Evolutionary conservation across 257 asterid species (phyloP).

Genomic region (Salvia splendens): DNA sequence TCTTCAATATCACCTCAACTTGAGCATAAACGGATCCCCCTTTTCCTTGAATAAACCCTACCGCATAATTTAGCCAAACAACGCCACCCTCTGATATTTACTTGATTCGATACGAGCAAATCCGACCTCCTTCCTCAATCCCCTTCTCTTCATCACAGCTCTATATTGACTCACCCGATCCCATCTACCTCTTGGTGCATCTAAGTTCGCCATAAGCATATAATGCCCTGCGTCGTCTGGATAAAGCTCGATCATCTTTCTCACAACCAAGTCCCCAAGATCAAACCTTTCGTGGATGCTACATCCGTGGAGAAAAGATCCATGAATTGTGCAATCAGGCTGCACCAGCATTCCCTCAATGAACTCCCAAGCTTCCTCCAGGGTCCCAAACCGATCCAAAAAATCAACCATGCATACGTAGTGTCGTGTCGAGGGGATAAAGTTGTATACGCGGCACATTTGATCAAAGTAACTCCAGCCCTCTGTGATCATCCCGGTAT

Average conservation of each 20-base stretch:
- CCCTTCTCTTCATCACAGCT: constrained; percentile 44
- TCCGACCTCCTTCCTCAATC: constrained; percentile 51
- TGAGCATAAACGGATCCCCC: no score
- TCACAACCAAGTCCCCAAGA: constrained; percentile 52
- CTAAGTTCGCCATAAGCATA: constrained; percentile 51
- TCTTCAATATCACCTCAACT: no score
- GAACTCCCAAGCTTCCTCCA: constrained; percentile 56
- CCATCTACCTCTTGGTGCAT: constrained; percentile 56
- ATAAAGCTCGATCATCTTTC: constrained; percentile 50
- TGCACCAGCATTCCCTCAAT: constrained; percentile 27
- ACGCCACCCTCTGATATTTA: constrained; percentile 18
- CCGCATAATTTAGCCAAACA: constrained; percentile 20
- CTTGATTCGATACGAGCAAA: constrained; percentile 35
- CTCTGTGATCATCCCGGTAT: constrained; percentile 50
- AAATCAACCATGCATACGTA: constrained; percentile 62
- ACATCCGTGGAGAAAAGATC: constrained; percentile 61
- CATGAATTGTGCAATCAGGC: constrained; percentile 45
- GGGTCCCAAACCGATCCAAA: constrained; percentile 51
- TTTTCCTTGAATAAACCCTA: not conserved
- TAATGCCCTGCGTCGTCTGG: constrained; percentile 50
- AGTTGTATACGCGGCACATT: constrained; percentile 42
- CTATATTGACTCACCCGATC: constrained; percentile 44
- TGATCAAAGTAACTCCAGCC: constrained; percentile 53
- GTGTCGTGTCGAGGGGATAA: constrained; percentile 51
- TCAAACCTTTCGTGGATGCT: constrained; percentile 49